A percentile compares a stretch with the other conserved stretches of the same genome.
Evolutionary conservation across 352 stramenopile genomes (phyloP).

Genomic region (Blastocystis hominis): DNA sequence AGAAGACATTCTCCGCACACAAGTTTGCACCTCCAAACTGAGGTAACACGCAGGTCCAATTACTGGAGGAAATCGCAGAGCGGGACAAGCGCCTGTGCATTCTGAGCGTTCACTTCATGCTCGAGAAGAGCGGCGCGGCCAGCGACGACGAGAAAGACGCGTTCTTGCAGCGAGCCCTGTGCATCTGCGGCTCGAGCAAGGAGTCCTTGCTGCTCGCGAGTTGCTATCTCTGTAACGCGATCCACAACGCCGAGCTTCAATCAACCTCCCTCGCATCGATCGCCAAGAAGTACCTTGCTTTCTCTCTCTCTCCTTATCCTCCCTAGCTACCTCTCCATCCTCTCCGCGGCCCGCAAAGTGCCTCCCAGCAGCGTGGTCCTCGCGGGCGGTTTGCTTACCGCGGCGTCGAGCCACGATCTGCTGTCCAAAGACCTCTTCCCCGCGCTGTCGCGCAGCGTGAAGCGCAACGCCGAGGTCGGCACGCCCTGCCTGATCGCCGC

Average conservation of each 20-base stretch:
- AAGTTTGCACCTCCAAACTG: background rate
- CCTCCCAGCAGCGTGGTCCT: background rate
- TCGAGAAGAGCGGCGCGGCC: background rate
- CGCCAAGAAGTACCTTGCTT: background rate
- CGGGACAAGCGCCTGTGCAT: background rate
- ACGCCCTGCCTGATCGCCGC: background rate
- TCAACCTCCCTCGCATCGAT: background rate
- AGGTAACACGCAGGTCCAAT: background rate
- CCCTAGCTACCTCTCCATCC: constrained; percentile 29
- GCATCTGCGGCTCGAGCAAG: background rate
- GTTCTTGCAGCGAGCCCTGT: background rate
- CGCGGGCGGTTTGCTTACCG: background rate
- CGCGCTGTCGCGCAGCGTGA: constrained; percentile 5
- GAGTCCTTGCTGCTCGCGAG: background rate
- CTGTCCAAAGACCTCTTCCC: constrained; percentile 52
- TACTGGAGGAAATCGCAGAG: constrained; percentile 39
- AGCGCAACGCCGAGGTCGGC: constrained; percentile 38
- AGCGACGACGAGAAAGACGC: background rate
- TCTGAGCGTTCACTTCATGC: background rate
- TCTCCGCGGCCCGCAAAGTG: constrained; percentile 15
- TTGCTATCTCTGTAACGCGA: background rate
- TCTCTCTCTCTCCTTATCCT: background rate
- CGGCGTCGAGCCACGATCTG: background rate
- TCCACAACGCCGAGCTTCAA: background rate
- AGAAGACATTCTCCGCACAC: background rate